Conservation (phyloP, 495 filamentous ascomycete species). For the Talaromyces liani region DNA sequence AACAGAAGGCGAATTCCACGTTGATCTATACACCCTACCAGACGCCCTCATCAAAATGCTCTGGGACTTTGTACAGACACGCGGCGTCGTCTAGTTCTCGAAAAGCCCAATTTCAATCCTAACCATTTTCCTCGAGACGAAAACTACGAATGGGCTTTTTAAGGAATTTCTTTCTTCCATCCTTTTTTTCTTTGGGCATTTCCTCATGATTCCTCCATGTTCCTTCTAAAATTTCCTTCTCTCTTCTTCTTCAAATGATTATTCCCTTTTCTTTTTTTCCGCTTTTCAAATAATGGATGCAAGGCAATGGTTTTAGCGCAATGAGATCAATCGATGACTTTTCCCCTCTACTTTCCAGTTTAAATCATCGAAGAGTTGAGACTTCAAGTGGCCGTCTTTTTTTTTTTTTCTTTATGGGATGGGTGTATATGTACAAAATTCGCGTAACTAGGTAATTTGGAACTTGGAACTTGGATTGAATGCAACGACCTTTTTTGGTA, state of each 20-base stretch:
- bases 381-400: background rate
- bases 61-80: slow-evolving; percentile 71
- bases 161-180: background rate
- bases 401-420: too few relatives aligned
- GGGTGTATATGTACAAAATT: background rate
- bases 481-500: too few relatives aligned
- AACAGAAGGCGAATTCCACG: slow-evolving; percentile 92
- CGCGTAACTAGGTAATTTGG: background rate
- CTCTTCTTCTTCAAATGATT: background rate
- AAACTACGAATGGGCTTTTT: too few relatives aligned
- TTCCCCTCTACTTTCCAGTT: slow-evolving; percentile 3
- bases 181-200: background rate
- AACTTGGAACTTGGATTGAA: too few relatives aligned
- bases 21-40: slow-evolving; percentile 93
- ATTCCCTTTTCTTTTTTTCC: background rate
- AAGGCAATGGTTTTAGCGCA: background rate
- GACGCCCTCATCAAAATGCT: slow-evolving; percentile 76
- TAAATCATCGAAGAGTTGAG: too few relatives aligned
- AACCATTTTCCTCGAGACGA: too few relatives aligned
- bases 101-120: too few relatives aligned
- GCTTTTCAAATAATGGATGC: background rate
- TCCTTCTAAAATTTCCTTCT: background rate
- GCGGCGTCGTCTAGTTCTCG: slow-evolving; percentile 26
- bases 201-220: background rate
- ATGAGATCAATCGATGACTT: background rate